Percentiles rank a stretch among this genome's conserved stretches.
phyloP scores from a whole-genome alignment of 179 eudicot species.

The Heliamphora pulchella region DNA sequence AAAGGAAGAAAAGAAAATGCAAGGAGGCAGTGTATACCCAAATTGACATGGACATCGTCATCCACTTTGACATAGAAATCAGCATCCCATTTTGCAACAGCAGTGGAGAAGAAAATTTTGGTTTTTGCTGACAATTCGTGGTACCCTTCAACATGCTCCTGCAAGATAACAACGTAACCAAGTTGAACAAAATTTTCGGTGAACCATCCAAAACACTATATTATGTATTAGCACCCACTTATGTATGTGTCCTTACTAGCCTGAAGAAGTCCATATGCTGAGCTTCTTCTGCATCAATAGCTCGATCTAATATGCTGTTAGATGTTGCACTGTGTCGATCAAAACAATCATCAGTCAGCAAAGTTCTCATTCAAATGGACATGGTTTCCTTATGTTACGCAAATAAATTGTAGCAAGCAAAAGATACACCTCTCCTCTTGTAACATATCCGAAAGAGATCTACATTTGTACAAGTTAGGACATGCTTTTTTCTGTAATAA shows the following conservation, averaged over 20 bases:
- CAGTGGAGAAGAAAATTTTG: too few species aligned
- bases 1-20: too few species aligned
- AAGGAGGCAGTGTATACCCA: not conserved
- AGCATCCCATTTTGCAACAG: too few species aligned
- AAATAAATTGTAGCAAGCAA: not conserved
- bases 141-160: conserved; percentile 19
- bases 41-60: conserved; percentile 16
- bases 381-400: not conserved
- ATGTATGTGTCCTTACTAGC: conserved; percentile 38
- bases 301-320: conserved; percentile 53
- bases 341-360: conserved; percentile 25
- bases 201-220: not conserved
- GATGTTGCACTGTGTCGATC: conserved; percentile 44
- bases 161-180: not conserved
- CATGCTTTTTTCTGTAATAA: too few species aligned
- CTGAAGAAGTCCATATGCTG: conserved; percentile 60
- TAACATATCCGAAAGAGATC: too few species aligned
- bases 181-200: not conserved
- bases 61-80: conserved; percentile 41
- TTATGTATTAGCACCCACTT: not conserved
- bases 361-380: too few species aligned
- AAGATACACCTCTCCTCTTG: too few species aligned
- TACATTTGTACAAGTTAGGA: too few species aligned
- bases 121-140: too few species aligned
- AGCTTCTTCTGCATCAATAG: conserved; percentile 51